Percentiles rank a stretch among this genome's conserved stretches.
Evolutionary conservation across 306 rosid species (phyloP).

Genomic region (Vicia faba): DNA sequence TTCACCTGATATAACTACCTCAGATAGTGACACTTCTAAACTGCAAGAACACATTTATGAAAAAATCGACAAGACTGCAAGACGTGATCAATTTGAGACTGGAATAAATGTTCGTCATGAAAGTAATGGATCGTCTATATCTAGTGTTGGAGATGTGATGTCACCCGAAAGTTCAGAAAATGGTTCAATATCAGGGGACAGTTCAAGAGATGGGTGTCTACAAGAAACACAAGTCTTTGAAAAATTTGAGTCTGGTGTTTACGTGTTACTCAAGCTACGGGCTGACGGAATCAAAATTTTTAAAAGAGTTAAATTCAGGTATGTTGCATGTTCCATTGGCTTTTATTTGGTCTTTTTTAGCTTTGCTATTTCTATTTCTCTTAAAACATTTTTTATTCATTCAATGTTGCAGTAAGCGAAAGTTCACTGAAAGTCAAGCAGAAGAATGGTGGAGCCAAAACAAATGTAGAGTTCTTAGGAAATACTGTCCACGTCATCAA

Average conservation of each 20-base stretch:
- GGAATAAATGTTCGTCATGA: constrained; percentile 20
- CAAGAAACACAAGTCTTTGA: constrained; percentile 66
- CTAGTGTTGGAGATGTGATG: constrained; percentile 20
- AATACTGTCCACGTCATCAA: constrained; percentile 47
- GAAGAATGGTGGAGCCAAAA: constrained; percentile 88
- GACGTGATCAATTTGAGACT: constrained; percentile 29
- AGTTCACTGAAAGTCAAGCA: constrained; percentile 65
- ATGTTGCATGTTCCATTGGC: not conserved
- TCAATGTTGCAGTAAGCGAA: constrained; percentile 59
- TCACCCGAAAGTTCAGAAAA: constrained; percentile 45
- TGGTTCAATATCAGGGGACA: constrained; percentile 42
- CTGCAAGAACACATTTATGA: constrained; percentile 31
- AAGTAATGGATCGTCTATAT: constrained; percentile 27
- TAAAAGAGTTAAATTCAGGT: constrained; percentile 87
- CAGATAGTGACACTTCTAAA: constrained; percentile 30
- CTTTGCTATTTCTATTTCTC: not conserved
- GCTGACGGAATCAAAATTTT: constrained; percentile 58
- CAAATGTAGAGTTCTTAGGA: constrained; percentile 61
- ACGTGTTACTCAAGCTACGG: constrained; percentile 49
- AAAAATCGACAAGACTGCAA: constrained; percentile 25
- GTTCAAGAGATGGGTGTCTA: constrained; percentile 32
- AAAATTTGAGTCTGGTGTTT: constrained; percentile 83
- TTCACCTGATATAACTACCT: not conserved
- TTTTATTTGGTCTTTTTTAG: not conserved
- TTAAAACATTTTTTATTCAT: not conserved